Conservation (phyloP, 345 rosid genomes). For the Jatropha curcas region DNA sequence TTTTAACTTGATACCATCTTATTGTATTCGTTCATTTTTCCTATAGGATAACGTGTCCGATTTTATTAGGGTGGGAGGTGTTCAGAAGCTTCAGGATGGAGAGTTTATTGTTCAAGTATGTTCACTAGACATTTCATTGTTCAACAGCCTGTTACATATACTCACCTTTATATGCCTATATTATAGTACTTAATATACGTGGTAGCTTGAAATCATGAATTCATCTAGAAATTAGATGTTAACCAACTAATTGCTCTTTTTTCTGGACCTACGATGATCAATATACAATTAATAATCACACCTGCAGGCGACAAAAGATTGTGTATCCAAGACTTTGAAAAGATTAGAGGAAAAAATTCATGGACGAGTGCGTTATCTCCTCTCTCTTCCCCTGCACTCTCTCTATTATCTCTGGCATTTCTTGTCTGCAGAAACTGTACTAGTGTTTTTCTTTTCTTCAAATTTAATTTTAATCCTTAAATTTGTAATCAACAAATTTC, state of each 20-base stretch:
- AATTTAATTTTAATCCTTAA: slow-evolving; percentile 11
- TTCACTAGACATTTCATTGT: slow-evolving; percentile 13
- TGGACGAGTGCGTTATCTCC: slow-evolving; percentile 67
- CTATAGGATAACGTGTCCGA: slow-evolving; percentile 89
- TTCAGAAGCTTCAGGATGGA: slow-evolving; percentile 94
- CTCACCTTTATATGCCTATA: background rate
- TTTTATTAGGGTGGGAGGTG: slow-evolving; percentile 97
- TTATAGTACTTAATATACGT: background rate
- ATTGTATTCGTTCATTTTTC: slow-evolving; percentile 19
- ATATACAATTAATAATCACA: slow-evolving; percentile 9
- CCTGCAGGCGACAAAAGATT: slow-evolving; percentile 94
- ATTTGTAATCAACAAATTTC: slow-evolving; percentile 21
- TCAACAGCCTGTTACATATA: slow-evolving; percentile 8
- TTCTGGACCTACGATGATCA: slow-evolving; percentile 1
- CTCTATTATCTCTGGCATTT: slow-evolving; percentile 1
- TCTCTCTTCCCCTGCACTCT: background rate
- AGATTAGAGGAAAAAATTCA: slow-evolving; percentile 96
- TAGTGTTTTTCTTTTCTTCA: slow-evolving; percentile 1
- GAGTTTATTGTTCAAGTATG: slow-evolving; percentile 93
- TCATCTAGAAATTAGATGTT: slow-evolving; percentile 8
- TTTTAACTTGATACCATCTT: slow-evolving; percentile 23
- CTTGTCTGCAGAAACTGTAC: background rate
- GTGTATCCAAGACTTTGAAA: slow-evolving; percentile 93
- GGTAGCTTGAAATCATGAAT: slow-evolving; percentile 12
- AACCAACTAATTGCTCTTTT: slow-evolving; percentile 20